Percentiles rank a stretch among this genome's conserved stretches.
These are phyloP conservation scores for Starmera caribaea DNA, from an alignment of 805 yeast species.

Conservation along the genomic window DNA sequence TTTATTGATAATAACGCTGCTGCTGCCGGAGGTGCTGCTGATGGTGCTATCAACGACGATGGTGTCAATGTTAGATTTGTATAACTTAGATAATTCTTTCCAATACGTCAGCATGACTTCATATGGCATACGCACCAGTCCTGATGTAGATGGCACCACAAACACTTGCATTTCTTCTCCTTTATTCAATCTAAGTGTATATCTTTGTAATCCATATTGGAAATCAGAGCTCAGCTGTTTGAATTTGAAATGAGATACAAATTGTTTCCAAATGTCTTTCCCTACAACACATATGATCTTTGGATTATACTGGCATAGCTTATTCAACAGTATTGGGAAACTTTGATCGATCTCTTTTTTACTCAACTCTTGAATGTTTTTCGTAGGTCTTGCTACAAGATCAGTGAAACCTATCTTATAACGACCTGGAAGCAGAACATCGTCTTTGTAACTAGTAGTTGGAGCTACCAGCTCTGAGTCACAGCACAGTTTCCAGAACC, in stretches of 20 bases:
- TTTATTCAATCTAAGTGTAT: neutral
- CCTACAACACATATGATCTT: constrained; percentile 51
- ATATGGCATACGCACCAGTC: constrained; percentile 47
- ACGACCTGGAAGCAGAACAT: constrained; percentile 26
- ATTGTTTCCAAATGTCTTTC: constrained; percentile 63
- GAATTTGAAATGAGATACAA: constrained; percentile 29
- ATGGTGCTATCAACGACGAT: neutral
- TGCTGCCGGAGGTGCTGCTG: neutral
- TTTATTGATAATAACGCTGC: constrained; percentile 1
- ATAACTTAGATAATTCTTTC: constrained; percentile 24
- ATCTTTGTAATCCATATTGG: constrained; percentile 40
- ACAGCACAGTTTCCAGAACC: constrained; percentile 58
- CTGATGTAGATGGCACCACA: constrained; percentile 70
- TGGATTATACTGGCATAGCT: constrained; percentile 31
- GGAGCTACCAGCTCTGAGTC: constrained; percentile 35
- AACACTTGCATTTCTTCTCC: constrained; percentile 21
- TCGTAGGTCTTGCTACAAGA: constrained; percentile 54
- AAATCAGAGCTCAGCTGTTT: constrained; percentile 25
- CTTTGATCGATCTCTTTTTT: constrained; percentile 41
- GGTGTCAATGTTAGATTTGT: neutral
- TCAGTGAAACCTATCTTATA: constrained; percentile 63
- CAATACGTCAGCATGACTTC: constrained; percentile 39
- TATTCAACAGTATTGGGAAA: constrained; percentile 41
- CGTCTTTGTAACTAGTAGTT: constrained; percentile 24
- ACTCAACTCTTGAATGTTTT: constrained; percentile 44